phyloP scores from a whole-genome alignment of 2,329 filamentous ascomycete genomes.

The Colletotrichum tropicale region DNA sequence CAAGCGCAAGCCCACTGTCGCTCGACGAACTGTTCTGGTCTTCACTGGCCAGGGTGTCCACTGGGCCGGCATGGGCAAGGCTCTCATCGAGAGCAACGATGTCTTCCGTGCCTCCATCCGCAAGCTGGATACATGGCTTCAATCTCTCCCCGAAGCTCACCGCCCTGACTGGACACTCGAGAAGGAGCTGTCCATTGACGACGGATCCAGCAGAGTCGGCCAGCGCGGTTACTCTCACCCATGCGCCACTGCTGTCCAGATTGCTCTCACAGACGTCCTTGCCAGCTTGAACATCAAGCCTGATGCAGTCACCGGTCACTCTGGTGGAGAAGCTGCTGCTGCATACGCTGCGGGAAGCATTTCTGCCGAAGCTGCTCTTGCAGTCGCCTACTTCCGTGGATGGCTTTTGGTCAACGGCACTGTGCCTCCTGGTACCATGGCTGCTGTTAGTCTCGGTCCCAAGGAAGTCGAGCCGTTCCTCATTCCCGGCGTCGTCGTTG shows the following conservation, averaged over 20 bases:
- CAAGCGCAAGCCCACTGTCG: constrained; percentile 12
- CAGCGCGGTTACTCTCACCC: constrained; percentile 28
- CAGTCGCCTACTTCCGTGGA: constrained; percentile 44
- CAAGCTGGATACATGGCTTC: constrained; percentile 17
- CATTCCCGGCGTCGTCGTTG: constrained; percentile 26
- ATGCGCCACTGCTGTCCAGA: constrained; percentile 38
- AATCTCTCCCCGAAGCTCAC: constrained; percentile 1
- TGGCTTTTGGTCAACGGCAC: constrained; percentile 22
- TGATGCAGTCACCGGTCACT: constrained; percentile 43
- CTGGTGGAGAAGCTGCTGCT: constrained; percentile 48
- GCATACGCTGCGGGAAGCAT: constrained; percentile 45
- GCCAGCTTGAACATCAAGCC: constrained; percentile 32
- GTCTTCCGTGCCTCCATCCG: constrained; percentile 14
- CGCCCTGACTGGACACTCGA: constrained; percentile 27
- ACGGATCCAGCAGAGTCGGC: constrained; percentile 25
- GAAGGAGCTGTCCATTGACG: constrained; percentile 23
- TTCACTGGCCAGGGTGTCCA: constrained; percentile 24
- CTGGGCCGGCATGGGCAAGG: constrained; percentile 21
- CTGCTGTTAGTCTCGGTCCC: constrained; percentile 39
- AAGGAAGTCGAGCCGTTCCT: constrained; percentile 32
- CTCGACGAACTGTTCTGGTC: constrained; percentile 8
- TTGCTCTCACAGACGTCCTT: constrained; percentile 45
- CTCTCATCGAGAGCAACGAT: not conserved
- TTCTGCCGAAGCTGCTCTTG: constrained; percentile 37
- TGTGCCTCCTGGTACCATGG: constrained; percentile 39